Evolutionary conservation across 202 grass and related monocot genomes (phyloP), one percentile per base, ranked within the genome.

Genomic region (Saccharum hybrid): DNA sequence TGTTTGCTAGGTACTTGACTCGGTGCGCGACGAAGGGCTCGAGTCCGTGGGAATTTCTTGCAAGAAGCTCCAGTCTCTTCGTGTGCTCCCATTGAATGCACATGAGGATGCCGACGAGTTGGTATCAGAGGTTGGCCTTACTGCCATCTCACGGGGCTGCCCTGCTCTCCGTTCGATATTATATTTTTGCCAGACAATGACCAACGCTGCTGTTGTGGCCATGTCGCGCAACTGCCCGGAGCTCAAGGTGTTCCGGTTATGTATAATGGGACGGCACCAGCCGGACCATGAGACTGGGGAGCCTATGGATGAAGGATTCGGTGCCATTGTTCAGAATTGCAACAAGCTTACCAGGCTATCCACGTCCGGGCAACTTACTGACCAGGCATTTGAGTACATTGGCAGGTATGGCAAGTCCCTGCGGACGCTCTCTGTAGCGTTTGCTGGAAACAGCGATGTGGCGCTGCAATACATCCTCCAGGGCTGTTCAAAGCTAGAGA

Each of bases 121-220:
- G 23, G 96, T 96, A 7, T 94, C 96, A 0, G 91, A 94, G 72
- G 45, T 88, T 28, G 96, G 96, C 59, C 84, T 98, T 19, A 49
- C 81, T 19, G 89, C 91, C 51, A 98, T 98, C 63, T 88, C 96
- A 0, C 83, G 83, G 80, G 96, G 96, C 21, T 98, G 96, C 71
- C 91, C 26, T 26, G 84, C 67, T 41, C 96, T 98, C 57, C 74
- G 68, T 0, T 98, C 96, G 0, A 96, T 93, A 23, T 84, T 98
- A 0, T 98, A 94, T 82, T 98, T 98, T 68, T 98, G 96, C 88
- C 96, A 98, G 65, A 87, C 40, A 3, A 98, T 98, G 96, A 96
- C 96, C 66, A 98, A 98, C 51, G 83, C 85, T 3, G 93, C 96
- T 6, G 91, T 98, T 4, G 63, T 90, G 36, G 38, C 86, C 59